These are phyloP conservation scores for Penicillium malachiteum DNA, from an alignment of 495 filamentous ascomycete genomes.

Conservation along the genomic window DNA sequence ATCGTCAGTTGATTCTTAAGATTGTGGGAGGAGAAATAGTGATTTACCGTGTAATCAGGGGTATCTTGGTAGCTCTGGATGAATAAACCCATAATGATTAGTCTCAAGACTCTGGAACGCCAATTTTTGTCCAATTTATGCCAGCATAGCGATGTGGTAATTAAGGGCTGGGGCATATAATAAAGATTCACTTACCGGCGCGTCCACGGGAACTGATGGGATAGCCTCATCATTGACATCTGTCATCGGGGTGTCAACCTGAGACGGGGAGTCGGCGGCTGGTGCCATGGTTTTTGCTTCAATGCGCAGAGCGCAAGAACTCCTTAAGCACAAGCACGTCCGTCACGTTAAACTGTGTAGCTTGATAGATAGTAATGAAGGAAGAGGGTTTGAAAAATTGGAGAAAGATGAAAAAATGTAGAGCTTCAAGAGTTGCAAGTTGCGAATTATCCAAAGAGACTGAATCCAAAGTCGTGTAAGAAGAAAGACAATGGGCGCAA, in stretches of 20 bases:
- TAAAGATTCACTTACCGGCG: slow-evolving; percentile 39
- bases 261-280: slow-evolving; percentile 49
- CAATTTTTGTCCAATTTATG: too few relatives aligned
- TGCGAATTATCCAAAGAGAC: not conserved
- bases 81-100: not conserved
- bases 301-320: slow-evolving; percentile 32
- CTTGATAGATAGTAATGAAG: slow-evolving; percentile 6
- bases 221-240: slow-evolving; percentile 58
- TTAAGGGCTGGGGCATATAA: too few relatives aligned
- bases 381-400: slow-evolving; percentile 4
- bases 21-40: not conserved
- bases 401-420: not conserved
- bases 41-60: slow-evolving; percentile 69
- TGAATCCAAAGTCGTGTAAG: not conserved
- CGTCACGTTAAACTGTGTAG: slow-evolving; percentile 4
- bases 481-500: slow-evolving; percentile 9
- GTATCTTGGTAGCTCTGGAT: slow-evolving; percentile 73
- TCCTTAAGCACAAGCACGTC: slow-evolving; percentile 17
- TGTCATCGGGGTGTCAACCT: slow-evolving; percentile 55
- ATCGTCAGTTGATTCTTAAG: slow-evolving; percentile 6
- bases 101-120: not conserved
- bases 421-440: not conserved
- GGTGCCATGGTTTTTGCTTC: slow-evolving; percentile 56
- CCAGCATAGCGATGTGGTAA: slow-evolving; percentile 6
- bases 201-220: slow-evolving; percentile 47